phyloP scores from a whole-genome alignment of 345 rosid genomes.

The Brassica juncea region DNA sequence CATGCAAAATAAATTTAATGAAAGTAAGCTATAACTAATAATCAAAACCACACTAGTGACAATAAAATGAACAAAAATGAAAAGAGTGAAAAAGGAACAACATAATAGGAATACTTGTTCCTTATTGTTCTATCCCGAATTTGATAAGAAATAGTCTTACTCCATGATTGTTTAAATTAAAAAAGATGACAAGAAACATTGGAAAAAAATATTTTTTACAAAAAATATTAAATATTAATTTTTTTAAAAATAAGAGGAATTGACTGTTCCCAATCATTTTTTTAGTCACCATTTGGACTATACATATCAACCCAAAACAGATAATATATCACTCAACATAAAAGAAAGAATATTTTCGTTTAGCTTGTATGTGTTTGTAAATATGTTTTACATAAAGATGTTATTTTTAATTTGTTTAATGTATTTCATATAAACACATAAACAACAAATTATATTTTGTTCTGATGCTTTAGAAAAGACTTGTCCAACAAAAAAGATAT shows the following conservation, averaged over 20 bases:
- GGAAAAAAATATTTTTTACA: too few relatives aligned
- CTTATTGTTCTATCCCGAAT: too few relatives aligned
- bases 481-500: not conserved
- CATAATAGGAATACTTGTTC: too few relatives aligned
- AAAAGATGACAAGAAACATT: too few relatives aligned
- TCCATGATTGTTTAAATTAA: too few relatives aligned
- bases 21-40: not conserved
- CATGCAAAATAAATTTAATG: not conserved
- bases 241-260: too few relatives aligned
- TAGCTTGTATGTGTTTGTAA: not conserved
- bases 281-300: too few relatives aligned
- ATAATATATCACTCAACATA: not conserved
- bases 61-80: too few relatives aligned
- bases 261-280: too few relatives aligned
- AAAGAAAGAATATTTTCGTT: not conserved
- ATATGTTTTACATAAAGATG: not conserved
- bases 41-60: not conserved
- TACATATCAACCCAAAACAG: not conserved
- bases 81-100: too few relatives aligned
- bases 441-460: constrained; percentile 23
- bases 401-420: not conserved
- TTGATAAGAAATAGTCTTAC: too few relatives aligned
- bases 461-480: constrained; percentile 12
- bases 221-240: too few relatives aligned
- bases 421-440: not conserved